Evolutionary conservation across 257 asterid genomes (phyloP).

Genomic region (Craterostigma plantagineum): DNA sequence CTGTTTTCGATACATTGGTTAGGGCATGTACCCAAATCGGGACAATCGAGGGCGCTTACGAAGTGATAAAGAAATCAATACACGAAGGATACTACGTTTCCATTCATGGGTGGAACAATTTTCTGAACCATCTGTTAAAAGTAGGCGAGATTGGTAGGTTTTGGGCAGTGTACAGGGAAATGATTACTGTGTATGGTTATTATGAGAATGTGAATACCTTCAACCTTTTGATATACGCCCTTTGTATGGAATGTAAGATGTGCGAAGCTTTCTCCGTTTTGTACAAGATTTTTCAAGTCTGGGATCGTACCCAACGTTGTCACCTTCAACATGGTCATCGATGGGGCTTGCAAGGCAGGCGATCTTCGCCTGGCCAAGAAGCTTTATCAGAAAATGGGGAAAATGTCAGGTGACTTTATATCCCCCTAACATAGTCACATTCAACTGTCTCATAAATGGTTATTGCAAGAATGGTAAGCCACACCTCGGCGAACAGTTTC

Average conservation of each 20-base stretch:
- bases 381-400: conserved; percentile 25
- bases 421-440: conserved; percentile 37
- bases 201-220: conserved; percentile 47
- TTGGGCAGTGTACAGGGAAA: conserved; percentile 46
- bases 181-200: conserved; percentile 38
- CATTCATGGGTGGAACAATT: conserved; percentile 70
- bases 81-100: conserved; percentile 24
- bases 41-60: conserved; percentile 34
- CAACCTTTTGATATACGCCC: conserved; percentile 48
- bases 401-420: conserved; percentile 29
- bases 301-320: conserved; percentile 51
- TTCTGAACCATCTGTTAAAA: conserved; percentile 51
- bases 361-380: conserved; percentile 37
- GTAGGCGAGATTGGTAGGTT: conserved; percentile 28
- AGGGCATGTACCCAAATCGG: conserved; percentile 65
- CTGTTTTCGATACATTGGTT: conserved; percentile 46
- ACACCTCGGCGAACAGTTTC: conserved; percentile 26
- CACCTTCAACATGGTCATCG: conserved; percentile 52
- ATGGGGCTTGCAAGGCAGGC: conserved; percentile 45
- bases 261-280: conserved; percentile 46
- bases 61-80: conserved; percentile 37
- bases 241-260: conserved; percentile 37
- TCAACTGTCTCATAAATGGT: conserved; percentile 53
- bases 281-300: conserved; percentile 47
- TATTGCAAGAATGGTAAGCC: conserved; percentile 49